phyloP scores from a whole-genome alignment of 495 filamentous ascomycete genomes.

The Neurospora sp. region DNA sequence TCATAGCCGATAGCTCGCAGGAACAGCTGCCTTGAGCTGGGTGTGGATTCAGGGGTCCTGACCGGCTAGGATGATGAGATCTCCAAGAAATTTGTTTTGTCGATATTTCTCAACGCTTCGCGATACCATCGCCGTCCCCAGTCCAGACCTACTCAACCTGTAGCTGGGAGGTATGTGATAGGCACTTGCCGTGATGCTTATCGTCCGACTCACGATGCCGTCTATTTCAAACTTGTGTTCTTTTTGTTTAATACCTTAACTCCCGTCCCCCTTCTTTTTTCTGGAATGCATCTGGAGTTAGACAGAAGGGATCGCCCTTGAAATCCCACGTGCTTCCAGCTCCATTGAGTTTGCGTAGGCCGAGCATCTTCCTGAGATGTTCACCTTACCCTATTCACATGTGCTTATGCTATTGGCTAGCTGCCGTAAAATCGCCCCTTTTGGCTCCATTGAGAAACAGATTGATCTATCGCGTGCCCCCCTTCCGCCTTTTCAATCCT shows the following conservation, averaged over 20 bases:
- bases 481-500: background rate
- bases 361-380: background rate
- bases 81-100: background rate
- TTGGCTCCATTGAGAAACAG: background rate
- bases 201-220: background rate
- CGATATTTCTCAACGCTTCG: background rate
- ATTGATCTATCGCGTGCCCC: background rate
- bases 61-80: background rate
- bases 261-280: background rate
- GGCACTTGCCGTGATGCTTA: background rate
- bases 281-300: background rate
- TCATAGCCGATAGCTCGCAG: slow-evolving; percentile 23
- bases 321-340: background rate
- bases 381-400: background rate
- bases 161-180: background rate
- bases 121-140: background rate
- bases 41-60: background rate
- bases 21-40: slow-evolving; percentile 34
- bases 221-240: background rate
- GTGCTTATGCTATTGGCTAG: background rate
- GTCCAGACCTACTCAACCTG: background rate
- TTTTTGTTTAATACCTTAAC: background rate
- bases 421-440: background rate
- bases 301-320: background rate
- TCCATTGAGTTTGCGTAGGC: background rate